phyloP scores from a whole-genome alignment of 2,329 filamentous ascomycete species.

The Exophiala calicioides region DNA sequence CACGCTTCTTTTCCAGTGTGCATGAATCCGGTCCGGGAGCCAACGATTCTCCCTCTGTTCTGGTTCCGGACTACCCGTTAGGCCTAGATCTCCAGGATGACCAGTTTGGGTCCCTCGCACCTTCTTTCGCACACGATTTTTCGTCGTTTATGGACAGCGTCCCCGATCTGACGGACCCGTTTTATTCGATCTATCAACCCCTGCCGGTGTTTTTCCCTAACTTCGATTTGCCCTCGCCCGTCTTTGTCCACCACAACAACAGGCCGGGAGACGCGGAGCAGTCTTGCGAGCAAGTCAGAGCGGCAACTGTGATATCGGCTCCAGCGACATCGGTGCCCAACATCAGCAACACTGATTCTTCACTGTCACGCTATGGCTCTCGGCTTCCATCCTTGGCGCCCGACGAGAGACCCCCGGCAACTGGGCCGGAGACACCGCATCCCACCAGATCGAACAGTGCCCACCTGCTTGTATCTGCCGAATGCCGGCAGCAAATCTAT shows the following conservation, averaged over 20 bases:
- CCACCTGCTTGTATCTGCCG: constrained; percentile 33
- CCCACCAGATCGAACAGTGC: constrained; percentile 16
- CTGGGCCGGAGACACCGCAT: background rate
- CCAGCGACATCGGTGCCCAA: background rate
- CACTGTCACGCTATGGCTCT: constrained; percentile 41
- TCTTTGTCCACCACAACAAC: constrained; percentile 10
- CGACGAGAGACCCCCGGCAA: constrained; percentile 33
- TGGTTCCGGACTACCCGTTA: background rate
- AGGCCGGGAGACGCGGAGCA: constrained; percentile 27
- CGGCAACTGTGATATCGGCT: background rate
- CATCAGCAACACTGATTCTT: constrained; percentile 9
- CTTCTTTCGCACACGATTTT: constrained; percentile 7
- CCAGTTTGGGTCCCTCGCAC: constrained; percentile 1
- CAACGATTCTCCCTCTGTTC: background rate
- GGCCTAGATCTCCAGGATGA: background rate
- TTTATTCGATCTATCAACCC: constrained; percentile 37
- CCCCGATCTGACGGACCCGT: constrained; percentile 2
- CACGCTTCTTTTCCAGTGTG: constrained; percentile 2
- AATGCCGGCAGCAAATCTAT: constrained; percentile 34
- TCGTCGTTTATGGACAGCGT: constrained; percentile 7
- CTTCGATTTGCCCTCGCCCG: constrained; percentile 35
- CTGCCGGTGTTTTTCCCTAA: constrained; percentile 44
- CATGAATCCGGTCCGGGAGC: background rate
- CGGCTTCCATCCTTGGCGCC: constrained; percentile 41
- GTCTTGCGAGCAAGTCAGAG: constrained; percentile 30